phyloP scores from a whole-genome alignment of 2,329 filamentous ascomycete genomes.

The Trichoderma sp. region DNA sequence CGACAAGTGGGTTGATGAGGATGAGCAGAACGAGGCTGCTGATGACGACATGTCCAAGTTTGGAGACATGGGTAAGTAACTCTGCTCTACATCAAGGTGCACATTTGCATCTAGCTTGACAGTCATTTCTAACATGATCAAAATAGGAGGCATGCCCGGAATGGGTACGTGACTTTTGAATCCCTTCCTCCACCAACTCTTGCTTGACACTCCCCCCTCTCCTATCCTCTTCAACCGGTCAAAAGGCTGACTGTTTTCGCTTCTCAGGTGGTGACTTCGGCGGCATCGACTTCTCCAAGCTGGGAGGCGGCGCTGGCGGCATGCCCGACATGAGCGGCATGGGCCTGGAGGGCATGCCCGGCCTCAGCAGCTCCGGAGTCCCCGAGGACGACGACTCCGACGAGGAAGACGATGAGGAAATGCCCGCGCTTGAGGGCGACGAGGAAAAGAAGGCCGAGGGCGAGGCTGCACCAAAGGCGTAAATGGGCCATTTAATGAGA shows the following conservation, averaged over 20 bases:
- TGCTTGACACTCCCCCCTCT: not conserved
- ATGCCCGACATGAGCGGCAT: conserved; percentile 39
- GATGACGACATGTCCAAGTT: conserved; percentile 76
- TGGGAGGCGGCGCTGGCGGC: conserved; percentile 56
- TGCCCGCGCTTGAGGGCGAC: conserved; percentile 74
- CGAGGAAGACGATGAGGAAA: conserved; percentile 70
- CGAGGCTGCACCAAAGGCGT: conserved; percentile 42
- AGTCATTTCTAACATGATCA: conserved; percentile 4
- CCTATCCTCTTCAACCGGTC: not conserved
- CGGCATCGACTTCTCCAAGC: conserved; percentile 92
- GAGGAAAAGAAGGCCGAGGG: conserved; percentile 37
- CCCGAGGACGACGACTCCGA: conserved; percentile 49
- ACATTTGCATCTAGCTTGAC: not conserved
- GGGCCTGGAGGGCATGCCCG: conserved; percentile 52
- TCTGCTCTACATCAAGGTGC: not conserved
- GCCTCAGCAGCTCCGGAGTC: conserved; percentile 54
- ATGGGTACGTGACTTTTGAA: conserved; percentile 42
- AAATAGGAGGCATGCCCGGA: conserved; percentile 52
- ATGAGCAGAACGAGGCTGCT: conserved; percentile 88
- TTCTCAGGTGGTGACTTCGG: conserved; percentile 63
- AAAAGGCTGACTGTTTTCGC: not conserved
- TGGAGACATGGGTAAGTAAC: conserved; percentile 59
- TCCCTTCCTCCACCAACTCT: not conserved
- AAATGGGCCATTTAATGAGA: conserved; percentile 17
- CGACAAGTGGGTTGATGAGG: conserved; percentile 98